A percentile compares a stretch with the other conserved stretches of the same genome.
These are phyloP conservation scores for Leccinum pellstonianum DNA, from an alignment of 768 basidiomycete species.

Conservation along the genomic window DNA sequence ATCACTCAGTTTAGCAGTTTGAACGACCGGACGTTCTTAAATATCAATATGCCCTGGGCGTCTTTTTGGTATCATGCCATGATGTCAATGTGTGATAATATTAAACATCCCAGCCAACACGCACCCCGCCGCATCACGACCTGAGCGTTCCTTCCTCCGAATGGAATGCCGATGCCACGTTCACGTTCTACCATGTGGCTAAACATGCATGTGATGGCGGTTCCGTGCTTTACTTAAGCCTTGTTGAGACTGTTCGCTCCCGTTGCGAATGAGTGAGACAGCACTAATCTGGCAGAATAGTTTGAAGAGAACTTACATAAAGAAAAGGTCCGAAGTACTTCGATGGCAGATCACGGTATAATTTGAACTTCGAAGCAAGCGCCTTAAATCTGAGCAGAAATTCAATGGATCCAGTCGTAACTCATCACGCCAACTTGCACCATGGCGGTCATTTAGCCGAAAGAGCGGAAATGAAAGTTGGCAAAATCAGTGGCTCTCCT, in stretches of 20 bases:
- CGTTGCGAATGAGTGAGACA: not conserved
- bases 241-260: not conserved
- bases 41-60: not conserved
- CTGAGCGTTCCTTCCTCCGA: not conserved
- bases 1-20: not conserved
- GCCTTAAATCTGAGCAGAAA: not conserved
- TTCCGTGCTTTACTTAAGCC: not conserved
- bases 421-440: not conserved
- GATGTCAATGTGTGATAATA: not conserved
- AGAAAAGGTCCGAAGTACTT: not conserved
- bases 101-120: not conserved
- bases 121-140: slow-evolving; percentile 2
- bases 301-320: not conserved
- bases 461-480: slow-evolving; percentile 5
- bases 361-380: not conserved
- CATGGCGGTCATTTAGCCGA: not conserved
- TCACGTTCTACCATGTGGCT: not conserved
- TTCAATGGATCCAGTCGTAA: not conserved
- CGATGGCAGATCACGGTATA: not conserved
- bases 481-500: not conserved
- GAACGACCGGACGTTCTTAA: not conserved
- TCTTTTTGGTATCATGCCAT: not conserved
- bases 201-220: not conserved
- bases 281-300: not conserved
- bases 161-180: not conserved